These are phyloP conservation scores for Santalum album DNA, from an alignment of 164 flowering plant species.

Conservation along the genomic window DNA sequence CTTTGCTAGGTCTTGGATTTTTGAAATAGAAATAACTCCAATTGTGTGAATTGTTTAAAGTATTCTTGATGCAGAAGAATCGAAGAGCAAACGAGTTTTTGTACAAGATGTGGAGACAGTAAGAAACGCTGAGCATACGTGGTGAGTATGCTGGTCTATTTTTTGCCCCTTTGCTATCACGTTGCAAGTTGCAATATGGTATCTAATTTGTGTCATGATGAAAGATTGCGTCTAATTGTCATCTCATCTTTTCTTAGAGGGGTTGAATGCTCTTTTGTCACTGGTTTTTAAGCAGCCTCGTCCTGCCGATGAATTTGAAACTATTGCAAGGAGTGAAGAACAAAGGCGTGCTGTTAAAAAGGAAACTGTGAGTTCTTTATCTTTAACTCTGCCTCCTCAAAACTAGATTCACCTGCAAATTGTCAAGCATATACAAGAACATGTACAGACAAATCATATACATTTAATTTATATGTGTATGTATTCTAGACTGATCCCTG, in stretches of 20 bases:
- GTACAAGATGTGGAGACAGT: slow-evolving; percentile 75
- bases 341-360: slow-evolving; percentile 33
- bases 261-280: slow-evolving; percentile 1
- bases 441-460: too few species aligned
- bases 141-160: slow-evolving; percentile 28
- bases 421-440: too few species aligned
- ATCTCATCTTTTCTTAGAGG: not conserved
- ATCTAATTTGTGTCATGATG: too few species aligned
- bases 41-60: not conserved
- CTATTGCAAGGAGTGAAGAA: slow-evolving; percentile 32
- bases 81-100: slow-evolving; percentile 43
- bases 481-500: too few species aligned
- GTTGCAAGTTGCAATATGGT: too few species aligned
- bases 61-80: slow-evolving; percentile 26
- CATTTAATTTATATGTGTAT: too few species aligned
- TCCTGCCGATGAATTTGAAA: slow-evolving; percentile 16
- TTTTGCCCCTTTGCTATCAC: not conserved
- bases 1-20: too few species aligned
- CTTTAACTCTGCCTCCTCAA: not conserved
- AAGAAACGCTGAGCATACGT: slow-evolving; percentile 44
- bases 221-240: not conserved
- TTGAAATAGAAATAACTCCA: too few species aligned
- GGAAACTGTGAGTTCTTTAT: slow-evolving; percentile 33
- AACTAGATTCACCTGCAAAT: too few species aligned
- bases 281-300: slow-evolving; percentile 23